Percentiles rank a stretch among this genome's conserved stretches.
phyloP scores from a whole-genome alignment of 306 rosid genomes.

The Vigna trinervia region DNA sequence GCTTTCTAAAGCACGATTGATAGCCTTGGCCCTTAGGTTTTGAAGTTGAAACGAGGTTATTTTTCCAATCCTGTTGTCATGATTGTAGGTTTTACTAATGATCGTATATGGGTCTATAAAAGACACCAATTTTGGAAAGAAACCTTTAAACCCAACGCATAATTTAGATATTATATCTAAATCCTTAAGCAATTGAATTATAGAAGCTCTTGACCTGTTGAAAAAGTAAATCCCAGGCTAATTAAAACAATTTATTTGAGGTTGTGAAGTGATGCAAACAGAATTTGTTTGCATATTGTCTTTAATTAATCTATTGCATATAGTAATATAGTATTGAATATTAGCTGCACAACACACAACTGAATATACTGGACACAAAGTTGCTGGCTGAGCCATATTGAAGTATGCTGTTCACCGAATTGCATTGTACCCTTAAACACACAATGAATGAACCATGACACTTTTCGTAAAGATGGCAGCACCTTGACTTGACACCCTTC shows the following conservation, averaged over 20 bases:
- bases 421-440: background rate
- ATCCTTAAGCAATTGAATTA: background rate
- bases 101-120: background rate
- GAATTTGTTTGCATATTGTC: background rate
- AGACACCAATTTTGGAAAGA: background rate
- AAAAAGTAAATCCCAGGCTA: background rate
- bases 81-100: background rate
- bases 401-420: background rate
- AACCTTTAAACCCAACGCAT: background rate
- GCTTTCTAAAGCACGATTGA: conserved; percentile 20
- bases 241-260: background rate
- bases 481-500: background rate
- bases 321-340: background rate
- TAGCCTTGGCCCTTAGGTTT: conserved; percentile 10
- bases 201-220: background rate
- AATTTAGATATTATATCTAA: background rate
- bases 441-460: background rate
- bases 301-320: background rate
- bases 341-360: background rate
- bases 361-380: background rate
- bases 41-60: conserved; percentile 29
- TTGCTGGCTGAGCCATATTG: background rate
- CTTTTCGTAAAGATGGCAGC: background rate
- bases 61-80: conserved; percentile 4
- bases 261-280: background rate